Evolutionary conservation across 1,284 basidiomycete species (phyloP).

Genomic region (Thecaphora thlaspeos): DNA sequence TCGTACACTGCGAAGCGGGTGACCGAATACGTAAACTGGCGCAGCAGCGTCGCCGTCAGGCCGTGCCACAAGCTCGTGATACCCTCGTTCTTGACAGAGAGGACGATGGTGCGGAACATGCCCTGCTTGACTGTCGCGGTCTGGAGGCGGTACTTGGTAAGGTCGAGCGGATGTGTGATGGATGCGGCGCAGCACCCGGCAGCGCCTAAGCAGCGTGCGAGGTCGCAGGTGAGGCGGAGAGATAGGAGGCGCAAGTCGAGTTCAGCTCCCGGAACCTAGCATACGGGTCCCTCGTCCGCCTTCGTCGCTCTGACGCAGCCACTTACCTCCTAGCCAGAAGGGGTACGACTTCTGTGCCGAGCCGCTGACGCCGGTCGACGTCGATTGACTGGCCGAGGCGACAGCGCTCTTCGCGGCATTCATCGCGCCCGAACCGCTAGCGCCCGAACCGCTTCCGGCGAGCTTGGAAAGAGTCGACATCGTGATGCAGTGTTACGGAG

Average conservation of each 20-base stretch:
- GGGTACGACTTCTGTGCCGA: conserved; percentile 38
- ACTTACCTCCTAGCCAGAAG: conserved; percentile 54
- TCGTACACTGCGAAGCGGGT: conserved; percentile 57
- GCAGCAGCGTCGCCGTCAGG: conserved; percentile 47
- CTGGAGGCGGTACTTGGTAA: conserved; percentile 58
- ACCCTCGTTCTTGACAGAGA: conserved; percentile 33
- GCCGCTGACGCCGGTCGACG: conserved; percentile 7
- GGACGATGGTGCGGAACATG: conserved; percentile 41
- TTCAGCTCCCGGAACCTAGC: no score
- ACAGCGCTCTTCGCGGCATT: conserved; percentile 33
- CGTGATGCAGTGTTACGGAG: no score
- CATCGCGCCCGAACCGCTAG: conserved; percentile 16
- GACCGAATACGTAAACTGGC: conserved; percentile 56
- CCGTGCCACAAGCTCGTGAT: conserved; percentile 52
- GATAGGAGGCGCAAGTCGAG: conserved; percentile 24
- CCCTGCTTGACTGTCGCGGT: conserved; percentile 41
- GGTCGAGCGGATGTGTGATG: conserved; percentile 58
- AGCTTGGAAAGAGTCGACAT: conserved; percentile 27
- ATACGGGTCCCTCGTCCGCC: no score
- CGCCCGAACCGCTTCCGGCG: conserved; percentile 4
- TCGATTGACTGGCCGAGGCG: conserved; percentile 14
- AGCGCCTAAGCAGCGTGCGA: conserved; percentile 9
- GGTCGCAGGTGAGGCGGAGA: not conserved
- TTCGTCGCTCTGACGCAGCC: conserved; percentile 20
- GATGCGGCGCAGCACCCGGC: conserved; percentile 35